Percentiles rank a stretch among this genome's conserved stretches.
These are phyloP conservation scores for Macadamia tetraphylla DNA, from an alignment of 164 flowering plant genomes.

Conservation along the genomic window DNA sequence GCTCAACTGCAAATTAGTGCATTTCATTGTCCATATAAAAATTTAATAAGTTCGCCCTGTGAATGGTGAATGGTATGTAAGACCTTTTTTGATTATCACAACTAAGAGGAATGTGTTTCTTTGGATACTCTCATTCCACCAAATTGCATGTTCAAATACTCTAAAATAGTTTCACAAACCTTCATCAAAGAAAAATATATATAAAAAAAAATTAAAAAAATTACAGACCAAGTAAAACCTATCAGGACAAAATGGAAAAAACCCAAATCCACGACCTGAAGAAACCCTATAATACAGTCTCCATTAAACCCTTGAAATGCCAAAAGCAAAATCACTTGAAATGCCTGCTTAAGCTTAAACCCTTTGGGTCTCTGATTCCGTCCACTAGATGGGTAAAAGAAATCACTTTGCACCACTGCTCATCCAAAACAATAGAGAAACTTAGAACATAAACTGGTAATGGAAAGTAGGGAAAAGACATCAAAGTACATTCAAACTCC, in stretches of 20 bases:
- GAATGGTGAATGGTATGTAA: too few species aligned
- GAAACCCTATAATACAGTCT: neutral
- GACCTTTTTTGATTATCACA: too few species aligned
- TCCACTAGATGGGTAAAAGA: slow-evolving; percentile 43
- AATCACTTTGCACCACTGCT: slow-evolving; percentile 4
- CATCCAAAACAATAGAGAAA: neutral
- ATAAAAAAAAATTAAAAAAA: neutral
- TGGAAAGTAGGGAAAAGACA: too few species aligned
- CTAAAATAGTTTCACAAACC: too few species aligned
- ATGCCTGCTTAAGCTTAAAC: slow-evolving; percentile 44
- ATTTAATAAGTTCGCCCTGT: too few species aligned
- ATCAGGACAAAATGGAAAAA: neutral
- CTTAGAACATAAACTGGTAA: too few species aligned
- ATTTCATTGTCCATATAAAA: too few species aligned
- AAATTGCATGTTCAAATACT: too few species aligned
- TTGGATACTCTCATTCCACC: too few species aligned
- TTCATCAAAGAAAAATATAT: neutral
- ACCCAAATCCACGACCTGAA: neutral
- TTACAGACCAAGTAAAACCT: neutral
- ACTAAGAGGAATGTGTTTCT: too few species aligned
- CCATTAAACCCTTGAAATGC: neutral
- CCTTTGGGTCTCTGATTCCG: slow-evolving; percentile 58
- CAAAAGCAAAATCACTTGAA: slow-evolving; percentile 8
- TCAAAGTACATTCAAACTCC: too few species aligned
- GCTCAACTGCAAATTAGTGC: too few species aligned